Base-by-base conservation (phyloP, 2,329 filamentous ascomycete species). In the Nemania diffusa region DNA sequence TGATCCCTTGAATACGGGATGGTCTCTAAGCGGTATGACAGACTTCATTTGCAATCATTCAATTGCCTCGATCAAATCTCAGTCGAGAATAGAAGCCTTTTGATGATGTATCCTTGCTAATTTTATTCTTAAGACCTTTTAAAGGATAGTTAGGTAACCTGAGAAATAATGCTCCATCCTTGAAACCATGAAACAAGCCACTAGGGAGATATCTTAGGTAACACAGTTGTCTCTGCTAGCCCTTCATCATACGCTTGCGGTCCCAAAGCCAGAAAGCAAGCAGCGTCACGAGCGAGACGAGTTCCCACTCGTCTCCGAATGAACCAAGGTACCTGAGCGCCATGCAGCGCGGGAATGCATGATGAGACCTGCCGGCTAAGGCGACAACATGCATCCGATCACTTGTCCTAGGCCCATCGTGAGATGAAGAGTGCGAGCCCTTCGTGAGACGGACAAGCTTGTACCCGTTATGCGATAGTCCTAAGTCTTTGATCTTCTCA, bases 341-440 rank as follows among this genome's bases (percentile, higher is more conserved):
- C 22, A 64, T 52, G 37, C 42, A 24, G 13, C 64, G 69, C 13
- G 56, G 61, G 6, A 62, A 1, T 9, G 7, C 6, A 26, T 15
- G 46, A 22, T 57, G 61, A 48, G 67, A 60, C n/a, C 40, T 22
- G 11, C 52, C 60, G 4, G 58, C 67, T 20, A 55, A 22, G 24
- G 69, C 69, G 44, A 69, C 65, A 44, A 68, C 52, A 50, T 68
- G 58, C 59, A 57, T 57, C 3, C 29, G 48, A 24, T 68, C 65
- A 15, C 61, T 68, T 27, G 68, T 64, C 37, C 27, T 63, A 22
- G 68, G 62, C 24, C 27, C 62, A 5, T n/a, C 17, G 9, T 15
- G 5, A 29, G 44, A 44, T 22, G 56, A 61, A 29, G 52, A 24
- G 4, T 29, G 42, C 3, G 42, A 29, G 3, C 42, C 52, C 26